Percentiles rank a stretch among this genome's conserved stretches.
phyloP scores from a whole-genome alignment of 1,139 yeast species.

The Suhomyces coccinellae region DNA sequence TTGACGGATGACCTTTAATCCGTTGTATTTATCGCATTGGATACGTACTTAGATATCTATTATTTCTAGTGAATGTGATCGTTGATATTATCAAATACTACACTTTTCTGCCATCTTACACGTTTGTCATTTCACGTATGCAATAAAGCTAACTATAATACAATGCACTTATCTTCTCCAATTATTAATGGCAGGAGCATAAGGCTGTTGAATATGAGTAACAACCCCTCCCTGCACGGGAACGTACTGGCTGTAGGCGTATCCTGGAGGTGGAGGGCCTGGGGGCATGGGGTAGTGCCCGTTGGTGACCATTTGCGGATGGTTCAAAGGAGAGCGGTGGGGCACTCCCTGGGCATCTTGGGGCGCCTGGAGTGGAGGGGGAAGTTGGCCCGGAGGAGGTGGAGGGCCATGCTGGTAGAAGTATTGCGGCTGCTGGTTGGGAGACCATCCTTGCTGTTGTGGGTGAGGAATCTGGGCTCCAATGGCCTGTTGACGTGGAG shows the following conservation, averaged over 20 bases:
- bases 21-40: no score
- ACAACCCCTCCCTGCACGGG: constrained; percentile 37
- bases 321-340: constrained; percentile 25
- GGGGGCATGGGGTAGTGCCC: constrained; percentile 26
- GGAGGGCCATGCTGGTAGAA: constrained; percentile 24
- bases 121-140: constrained; percentile 1
- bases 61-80: no score
- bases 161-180: constrained; percentile 30
- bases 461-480: constrained; percentile 28
- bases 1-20: no score
- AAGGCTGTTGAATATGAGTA: constrained; percentile 28
- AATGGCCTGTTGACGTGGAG: constrained; percentile 21
- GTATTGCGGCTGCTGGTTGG: constrained; percentile 26
- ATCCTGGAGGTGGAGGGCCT: constrained; percentile 34
- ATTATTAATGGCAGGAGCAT: constrained; percentile 28
- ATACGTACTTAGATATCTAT: no score
- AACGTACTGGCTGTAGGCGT: constrained; percentile 37
- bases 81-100: no score
- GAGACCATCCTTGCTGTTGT: constrained; percentile 28
- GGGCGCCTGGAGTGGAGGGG: constrained; percentile 12
- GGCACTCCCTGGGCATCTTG: constrained; percentile 11
- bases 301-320: constrained; percentile 24
- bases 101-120: not conserved
- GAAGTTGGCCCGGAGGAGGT: constrained; percentile 19
- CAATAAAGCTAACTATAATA: constrained; percentile 1